phyloP scores from a whole-genome alignment of 495 filamentous ascomycete species.

The Neurospora sp. region DNA sequence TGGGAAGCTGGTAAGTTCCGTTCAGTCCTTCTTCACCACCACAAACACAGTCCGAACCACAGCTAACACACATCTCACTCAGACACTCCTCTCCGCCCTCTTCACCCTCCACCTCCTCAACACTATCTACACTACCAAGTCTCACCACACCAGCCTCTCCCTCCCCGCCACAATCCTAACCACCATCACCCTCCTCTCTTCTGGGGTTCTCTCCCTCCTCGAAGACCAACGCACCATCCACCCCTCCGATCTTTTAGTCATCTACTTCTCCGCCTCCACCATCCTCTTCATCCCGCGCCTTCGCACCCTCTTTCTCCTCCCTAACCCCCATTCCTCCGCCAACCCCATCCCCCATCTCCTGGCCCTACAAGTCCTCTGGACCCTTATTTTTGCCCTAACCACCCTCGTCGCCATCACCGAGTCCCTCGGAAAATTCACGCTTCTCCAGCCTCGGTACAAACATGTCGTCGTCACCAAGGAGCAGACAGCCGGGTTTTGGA shows the following conservation, averaged over 20 bases:
- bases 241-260: conserved; percentile 23
- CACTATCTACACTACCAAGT: conserved; percentile 10
- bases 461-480: conserved; percentile 13
- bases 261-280: conserved; percentile 21
- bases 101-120: conserved; percentile 20
- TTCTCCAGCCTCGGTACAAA: conserved; percentile 12
- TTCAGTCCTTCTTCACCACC: neutral
- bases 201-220: conserved; percentile 17
- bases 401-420: conserved; percentile 11
- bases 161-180: conserved; percentile 11
- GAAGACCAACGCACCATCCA: conserved; percentile 24
- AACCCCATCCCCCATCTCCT: neutral
- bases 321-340: neutral
- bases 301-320: conserved; percentile 20
- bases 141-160: neutral
- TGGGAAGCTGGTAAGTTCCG: conserved; percentile 16
- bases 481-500: conserved; percentile 20
- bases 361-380: neutral
- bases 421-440: conserved; percentile 15
- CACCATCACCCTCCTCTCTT: conserved; percentile 1
- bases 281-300: conserved; percentile 18
- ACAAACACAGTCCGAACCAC: neutral
- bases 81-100: conserved; percentile 4
- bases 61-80: neutral
- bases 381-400: neutral